Evolutionary conservation across 192 early-diverging fungal species (phyloP).

Genomic region (Coemansia sp.): DNA sequence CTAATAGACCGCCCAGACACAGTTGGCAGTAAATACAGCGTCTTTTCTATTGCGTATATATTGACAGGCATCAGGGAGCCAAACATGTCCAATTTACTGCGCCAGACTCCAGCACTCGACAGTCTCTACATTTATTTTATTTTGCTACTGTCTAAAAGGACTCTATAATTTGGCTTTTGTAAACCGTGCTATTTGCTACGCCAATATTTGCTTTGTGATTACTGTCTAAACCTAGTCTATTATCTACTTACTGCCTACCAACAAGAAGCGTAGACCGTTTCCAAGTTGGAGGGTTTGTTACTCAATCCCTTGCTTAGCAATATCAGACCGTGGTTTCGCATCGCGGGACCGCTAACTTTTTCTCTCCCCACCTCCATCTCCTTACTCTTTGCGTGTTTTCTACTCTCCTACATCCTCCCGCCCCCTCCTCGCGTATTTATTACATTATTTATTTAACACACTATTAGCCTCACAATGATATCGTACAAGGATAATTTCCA

Average conservation of each 20-base stretch:
- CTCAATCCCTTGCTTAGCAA: constrained; percentile 9
- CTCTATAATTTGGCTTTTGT: neutral
- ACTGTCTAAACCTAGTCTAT: neutral
- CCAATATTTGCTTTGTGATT: neutral
- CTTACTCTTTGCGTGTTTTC: neutral
- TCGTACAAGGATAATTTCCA: constrained; percentile 21
- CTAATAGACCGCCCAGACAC: neutral
- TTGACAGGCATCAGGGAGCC: neutral
- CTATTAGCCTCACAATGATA: constrained; percentile 7
- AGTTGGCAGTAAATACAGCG: neutral
- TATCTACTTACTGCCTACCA: neutral
- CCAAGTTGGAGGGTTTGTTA: neutral
- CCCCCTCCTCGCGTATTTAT: neutral
- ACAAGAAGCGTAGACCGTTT: neutral
- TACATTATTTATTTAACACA: neutral
- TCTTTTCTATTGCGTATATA: neutral
- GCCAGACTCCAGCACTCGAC: neutral
- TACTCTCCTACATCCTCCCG: neutral
- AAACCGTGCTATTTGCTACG: neutral
- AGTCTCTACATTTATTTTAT: neutral
- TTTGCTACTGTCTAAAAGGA: constrained; percentile 1
- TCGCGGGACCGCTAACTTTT: neutral
- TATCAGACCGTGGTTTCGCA: neutral
- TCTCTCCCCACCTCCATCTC: neutral
- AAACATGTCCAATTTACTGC: neutral